phyloP scores from a whole-genome alignment of 2,329 filamentous ascomycete species.

The Penicillium sp. region DNA sequence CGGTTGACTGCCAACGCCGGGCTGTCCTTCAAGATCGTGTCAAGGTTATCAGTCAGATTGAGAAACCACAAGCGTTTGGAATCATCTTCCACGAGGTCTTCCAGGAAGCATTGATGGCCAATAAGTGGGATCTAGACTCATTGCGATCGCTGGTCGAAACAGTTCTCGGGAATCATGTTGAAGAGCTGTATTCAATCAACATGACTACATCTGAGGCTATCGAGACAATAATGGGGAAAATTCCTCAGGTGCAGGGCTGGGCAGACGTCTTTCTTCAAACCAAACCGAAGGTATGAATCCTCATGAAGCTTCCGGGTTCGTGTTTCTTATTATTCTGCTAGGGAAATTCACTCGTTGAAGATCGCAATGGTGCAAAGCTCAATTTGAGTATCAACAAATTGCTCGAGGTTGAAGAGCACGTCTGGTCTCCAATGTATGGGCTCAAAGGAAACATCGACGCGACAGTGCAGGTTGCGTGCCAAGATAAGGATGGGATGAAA shows the following conservation, averaged over 20 bases:
- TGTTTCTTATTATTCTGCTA: conserved; percentile 46
- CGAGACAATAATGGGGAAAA: conserved; percentile 81
- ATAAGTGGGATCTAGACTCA: conserved; percentile 76
- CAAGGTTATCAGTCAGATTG: conserved; percentile 83
- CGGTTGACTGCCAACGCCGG: conserved; percentile 86
- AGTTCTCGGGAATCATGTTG: conserved; percentile 77
- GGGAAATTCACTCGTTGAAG: conserved; percentile 75
- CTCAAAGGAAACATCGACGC: conserved; percentile 98
- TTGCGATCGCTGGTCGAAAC: conserved; percentile 70
- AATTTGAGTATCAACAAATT: conserved; percentile 90
- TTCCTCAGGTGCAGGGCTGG: conserved; percentile 82
- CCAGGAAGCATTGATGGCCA: conserved; percentile 83
- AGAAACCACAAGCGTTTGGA: conserved; percentile 84
- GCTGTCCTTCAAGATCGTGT: conserved; percentile 94
- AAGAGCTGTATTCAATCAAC: conserved; percentile 87
- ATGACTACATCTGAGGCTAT: conserved; percentile 74
- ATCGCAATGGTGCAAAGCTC: conserved; percentile 75
- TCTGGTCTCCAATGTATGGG: conserved; percentile 98
- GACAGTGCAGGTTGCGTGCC: conserved; percentile 85
- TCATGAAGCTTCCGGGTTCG: conserved; percentile 14
- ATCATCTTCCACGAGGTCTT: conserved; percentile 95
- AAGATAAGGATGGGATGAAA: conserved; percentile 68
- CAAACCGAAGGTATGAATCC: conserved; percentile 65
- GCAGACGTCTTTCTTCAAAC: conserved; percentile 78
- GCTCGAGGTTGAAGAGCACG: conserved; percentile 94